A percentile compares a stretch with the other conserved stretches of the same genome.
These are phyloP conservation scores for Moricandia arvensis DNA, from an alignment of 345 rosid genomes.

Conservation along the genomic window DNA sequence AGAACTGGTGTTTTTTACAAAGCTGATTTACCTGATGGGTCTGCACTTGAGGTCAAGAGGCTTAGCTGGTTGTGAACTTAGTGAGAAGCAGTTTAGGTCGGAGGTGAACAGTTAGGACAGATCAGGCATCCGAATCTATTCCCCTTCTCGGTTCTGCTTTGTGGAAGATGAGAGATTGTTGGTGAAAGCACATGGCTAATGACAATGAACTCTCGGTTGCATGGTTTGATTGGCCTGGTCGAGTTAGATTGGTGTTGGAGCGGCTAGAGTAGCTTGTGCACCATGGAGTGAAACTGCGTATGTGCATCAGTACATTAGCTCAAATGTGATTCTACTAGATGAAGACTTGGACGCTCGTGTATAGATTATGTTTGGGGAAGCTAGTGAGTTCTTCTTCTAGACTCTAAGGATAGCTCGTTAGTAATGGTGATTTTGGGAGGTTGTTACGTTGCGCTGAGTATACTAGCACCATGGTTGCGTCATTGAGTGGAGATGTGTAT, in stretches of 20 bases:
- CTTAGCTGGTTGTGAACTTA: conserved; percentile 42
- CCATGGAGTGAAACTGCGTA: conserved; percentile 47
- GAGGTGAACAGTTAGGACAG: conserved; percentile 61
- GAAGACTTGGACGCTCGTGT: conserved; percentile 58
- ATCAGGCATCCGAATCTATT: conserved; percentile 62
- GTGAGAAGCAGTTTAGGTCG: conserved; percentile 53
- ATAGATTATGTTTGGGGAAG: conserved; percentile 54
- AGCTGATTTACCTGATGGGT: conserved; percentile 58
- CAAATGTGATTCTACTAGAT: conserved; percentile 56
- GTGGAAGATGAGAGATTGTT: conserved; percentile 55
- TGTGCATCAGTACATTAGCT: conserved; percentile 50
- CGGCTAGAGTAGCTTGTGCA: conserved; percentile 67
- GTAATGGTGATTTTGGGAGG: conserved; percentile 48
- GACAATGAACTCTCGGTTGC: conserved; percentile 50
- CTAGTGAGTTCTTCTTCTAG: conserved; percentile 33
- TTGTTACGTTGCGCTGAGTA: conserved; percentile 50
- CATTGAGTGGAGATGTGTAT: conserved; percentile 59
- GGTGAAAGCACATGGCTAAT: conserved; percentile 52
- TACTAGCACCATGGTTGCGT: conserved; percentile 47
- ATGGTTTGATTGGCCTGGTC: conserved; percentile 47
- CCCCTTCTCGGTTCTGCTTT: conserved; percentile 56
- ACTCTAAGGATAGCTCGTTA: conserved; percentile 47
- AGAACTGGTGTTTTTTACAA: conserved; percentile 52
- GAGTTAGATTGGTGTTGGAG: conserved; percentile 55
- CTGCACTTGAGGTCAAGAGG: conserved; percentile 57